phyloP scores from a whole-genome alignment of 2,329 filamentous ascomycete species.

The Ophiobolus disseminans region DNA sequence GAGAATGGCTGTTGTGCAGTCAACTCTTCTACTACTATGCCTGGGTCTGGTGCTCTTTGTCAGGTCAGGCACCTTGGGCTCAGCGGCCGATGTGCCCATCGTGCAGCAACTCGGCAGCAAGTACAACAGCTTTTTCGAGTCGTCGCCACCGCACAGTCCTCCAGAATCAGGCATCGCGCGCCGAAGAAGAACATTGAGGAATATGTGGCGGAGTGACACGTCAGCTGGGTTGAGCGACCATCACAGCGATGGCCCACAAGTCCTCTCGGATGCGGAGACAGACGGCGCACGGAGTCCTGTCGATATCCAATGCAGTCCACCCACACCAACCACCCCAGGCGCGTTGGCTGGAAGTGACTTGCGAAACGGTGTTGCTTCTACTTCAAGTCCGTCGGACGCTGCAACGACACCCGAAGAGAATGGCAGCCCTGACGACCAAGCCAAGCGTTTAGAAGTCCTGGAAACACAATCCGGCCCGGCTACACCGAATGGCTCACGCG shows the following conservation, averaged over 20 bases:
- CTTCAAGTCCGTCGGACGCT: slow-evolving; percentile 4
- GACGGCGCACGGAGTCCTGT: slow-evolving; percentile 43
- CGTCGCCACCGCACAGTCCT: slow-evolving; percentile 42
- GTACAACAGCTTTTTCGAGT: slow-evolving; percentile 46
- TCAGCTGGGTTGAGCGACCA: slow-evolving; percentile 43
- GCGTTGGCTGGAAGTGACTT: slow-evolving; percentile 9
- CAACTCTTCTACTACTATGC: slow-evolving; percentile 83
- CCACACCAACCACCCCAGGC: slow-evolving; percentile 39
- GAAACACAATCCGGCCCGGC: slow-evolving; percentile 54
- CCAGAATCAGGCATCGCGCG: slow-evolving; percentile 36
- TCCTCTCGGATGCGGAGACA: slow-evolving; percentile 39
- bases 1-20: slow-evolving; percentile 91
- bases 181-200: slow-evolving; percentile 41
- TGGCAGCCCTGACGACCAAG: slow-evolving; percentile 30
- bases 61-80: slow-evolving; percentile 45
- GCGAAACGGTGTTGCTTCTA: slow-evolving; percentile 20
- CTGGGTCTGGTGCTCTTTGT: slow-evolving; percentile 85
- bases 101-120: slow-evolving; percentile 53
- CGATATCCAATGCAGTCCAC: slow-evolving; percentile 40
- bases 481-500: slow-evolving; percentile 52
- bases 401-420: slow-evolving; percentile 8
- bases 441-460: slow-evolving; percentile 37
- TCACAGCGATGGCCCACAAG: slow-evolving; percentile 36
- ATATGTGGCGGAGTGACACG: slow-evolving; percentile 45
- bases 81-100: slow-evolving; percentile 52